Percentiles rank a stretch among this genome's conserved stretches.
Conservation (phyloP, 1,139 yeast species). For the Hyphopichia fennica region DNA sequence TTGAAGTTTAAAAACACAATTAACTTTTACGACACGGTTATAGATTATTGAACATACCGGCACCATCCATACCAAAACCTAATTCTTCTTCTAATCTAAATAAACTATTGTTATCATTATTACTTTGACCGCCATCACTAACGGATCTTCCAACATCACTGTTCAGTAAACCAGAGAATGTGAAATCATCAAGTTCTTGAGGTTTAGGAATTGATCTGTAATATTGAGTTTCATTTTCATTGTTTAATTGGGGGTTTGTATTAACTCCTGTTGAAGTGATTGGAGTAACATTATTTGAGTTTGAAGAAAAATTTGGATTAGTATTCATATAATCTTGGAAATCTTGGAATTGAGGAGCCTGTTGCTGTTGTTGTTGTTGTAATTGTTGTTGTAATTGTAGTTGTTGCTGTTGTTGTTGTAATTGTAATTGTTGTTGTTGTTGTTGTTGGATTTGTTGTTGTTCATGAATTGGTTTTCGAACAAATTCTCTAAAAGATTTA, state of each 20-base stretch:
- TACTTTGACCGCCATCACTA: constrained; percentile 6
- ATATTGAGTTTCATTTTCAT: constrained; percentile 25
- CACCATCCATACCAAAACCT: constrained; percentile 50
- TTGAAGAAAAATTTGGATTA: constrained; percentile 8
- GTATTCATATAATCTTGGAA: constrained; percentile 10
- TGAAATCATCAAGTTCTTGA: constrained; percentile 45
- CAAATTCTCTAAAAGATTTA: constrained; percentile 73
- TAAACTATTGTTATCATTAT: constrained; percentile 23
- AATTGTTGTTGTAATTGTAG: constrained; percentile 15
- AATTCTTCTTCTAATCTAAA: constrained; percentile 47
- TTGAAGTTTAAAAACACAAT: too few relatives aligned
- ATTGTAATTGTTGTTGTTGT: constrained; percentile 34
- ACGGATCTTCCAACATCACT: constrained; percentile 2
- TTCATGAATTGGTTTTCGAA: constrained; percentile 71
- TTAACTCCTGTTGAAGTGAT: constrained; percentile 30
- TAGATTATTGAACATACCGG: constrained; percentile 18
- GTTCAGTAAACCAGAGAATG: constrained; percentile 21
- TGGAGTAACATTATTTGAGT: constrained; percentile 7
- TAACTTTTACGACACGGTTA: neutral
- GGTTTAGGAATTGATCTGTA: constrained; percentile 47
- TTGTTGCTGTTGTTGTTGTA: constrained; percentile 23
- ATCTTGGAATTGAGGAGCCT: constrained; percentile 6
- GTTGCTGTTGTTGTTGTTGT: constrained; percentile 14
- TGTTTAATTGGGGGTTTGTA: constrained; percentile 26
- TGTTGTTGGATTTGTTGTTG: constrained; percentile 53